Conservation (phyloP, 2,329 filamentous ascomycete genomes). For the Aureobasidium subglaciale region DNA sequence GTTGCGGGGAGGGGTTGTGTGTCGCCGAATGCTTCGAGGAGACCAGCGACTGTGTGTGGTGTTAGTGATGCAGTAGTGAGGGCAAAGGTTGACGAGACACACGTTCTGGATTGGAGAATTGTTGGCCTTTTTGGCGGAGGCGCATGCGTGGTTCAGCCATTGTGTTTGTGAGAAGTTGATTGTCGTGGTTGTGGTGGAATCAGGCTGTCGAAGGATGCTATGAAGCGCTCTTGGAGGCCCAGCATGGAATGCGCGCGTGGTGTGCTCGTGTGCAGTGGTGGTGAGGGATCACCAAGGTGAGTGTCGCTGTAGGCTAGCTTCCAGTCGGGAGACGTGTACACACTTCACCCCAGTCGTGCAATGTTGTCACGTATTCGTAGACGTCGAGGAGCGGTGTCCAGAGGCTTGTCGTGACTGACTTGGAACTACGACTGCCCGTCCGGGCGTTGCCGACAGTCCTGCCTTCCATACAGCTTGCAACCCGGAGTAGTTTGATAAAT, state of each 20-base stretch:
- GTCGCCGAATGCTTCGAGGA: slow-evolving; percentile 61
- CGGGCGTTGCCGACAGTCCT: slow-evolving; percentile 2
- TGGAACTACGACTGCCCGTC: not conserved
- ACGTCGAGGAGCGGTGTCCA: no score
- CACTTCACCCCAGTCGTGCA: no score
- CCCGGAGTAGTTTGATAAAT: not conserved
- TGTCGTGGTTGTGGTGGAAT: not conserved
- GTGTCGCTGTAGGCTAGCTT: no score
- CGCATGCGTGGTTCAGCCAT: slow-evolving; percentile 46
- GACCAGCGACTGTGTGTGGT: slow-evolving; percentile 35
- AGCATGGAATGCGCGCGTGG: not conserved
- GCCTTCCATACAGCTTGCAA: slow-evolving; percentile 9
- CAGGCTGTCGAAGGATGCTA: not conserved
- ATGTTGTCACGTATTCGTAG: not conserved
- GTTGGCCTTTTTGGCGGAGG: slow-evolving; percentile 39
- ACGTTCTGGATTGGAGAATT: slow-evolving; percentile 39
- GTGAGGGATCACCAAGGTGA: no score
- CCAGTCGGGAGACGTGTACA: no score
- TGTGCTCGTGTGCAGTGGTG: no score
- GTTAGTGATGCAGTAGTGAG: slow-evolving; percentile 18
- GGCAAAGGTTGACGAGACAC: slow-evolving; percentile 19
- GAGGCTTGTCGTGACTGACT: no score
- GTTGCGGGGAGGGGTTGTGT: slow-evolving; percentile 74
- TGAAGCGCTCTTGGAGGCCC: no score
- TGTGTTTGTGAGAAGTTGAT: not conserved